A percentile compares a stretch with the other conserved stretches of the same genome.
Conservation (phyloP, 2,329 filamentous ascomycete species). For the Elsinoe arachidis region DNA sequence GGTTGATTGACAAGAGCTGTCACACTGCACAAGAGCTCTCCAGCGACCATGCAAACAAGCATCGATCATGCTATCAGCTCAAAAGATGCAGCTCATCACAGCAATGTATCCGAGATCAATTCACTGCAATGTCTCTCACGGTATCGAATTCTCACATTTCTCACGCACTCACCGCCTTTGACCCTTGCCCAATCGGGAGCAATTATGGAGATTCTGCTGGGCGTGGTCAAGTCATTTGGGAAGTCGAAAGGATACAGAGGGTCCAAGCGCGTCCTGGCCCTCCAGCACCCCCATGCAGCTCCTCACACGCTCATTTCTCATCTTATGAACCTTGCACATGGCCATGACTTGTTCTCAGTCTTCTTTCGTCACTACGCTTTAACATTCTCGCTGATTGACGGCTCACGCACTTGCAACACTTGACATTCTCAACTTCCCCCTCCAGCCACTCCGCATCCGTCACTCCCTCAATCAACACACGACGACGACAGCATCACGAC, state of each 20-base stretch:
- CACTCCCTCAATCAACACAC: neutral
- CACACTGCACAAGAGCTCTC: neutral
- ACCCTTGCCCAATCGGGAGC: constrained; percentile 1
- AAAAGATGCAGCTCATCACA: too few relatives aligned
- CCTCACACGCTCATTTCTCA: constrained; percentile 4
- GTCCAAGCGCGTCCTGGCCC: constrained; percentile 11
- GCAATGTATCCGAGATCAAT: too few relatives aligned
- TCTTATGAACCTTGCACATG: neutral
- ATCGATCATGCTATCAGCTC: too few relatives aligned
- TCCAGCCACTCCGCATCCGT: constrained; percentile 7
- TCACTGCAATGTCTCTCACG: too few relatives aligned
- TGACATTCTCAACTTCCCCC: neutral
- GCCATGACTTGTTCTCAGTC: neutral
- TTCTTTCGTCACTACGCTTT: neutral
- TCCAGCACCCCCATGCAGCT: constrained; percentile 9
- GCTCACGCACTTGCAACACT: neutral
- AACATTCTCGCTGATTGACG: neutral
- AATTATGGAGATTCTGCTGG: constrained; percentile 2
- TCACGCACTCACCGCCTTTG: neutral
- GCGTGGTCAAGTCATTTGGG: neutral
- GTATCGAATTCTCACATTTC: neutral
- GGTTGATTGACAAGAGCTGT: neutral
- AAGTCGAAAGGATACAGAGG: constrained; percentile 9
- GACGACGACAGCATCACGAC: neutral
- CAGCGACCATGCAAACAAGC: neutral